These are phyloP conservation scores for Spathaspora sp. DNA, from an alignment of 1,139 yeast species.

Conservation along the genomic window DNA sequence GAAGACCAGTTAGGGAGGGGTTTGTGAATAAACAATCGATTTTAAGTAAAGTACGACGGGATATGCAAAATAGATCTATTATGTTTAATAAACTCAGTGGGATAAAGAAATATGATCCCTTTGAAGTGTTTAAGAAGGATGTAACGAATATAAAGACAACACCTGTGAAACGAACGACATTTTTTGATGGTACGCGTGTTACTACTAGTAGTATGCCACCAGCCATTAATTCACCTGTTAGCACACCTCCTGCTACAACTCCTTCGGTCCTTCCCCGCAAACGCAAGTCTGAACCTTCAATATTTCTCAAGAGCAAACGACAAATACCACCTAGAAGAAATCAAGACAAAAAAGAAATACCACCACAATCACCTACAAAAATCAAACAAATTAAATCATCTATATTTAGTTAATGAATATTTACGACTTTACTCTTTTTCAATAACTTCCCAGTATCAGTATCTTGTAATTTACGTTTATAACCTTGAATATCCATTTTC, in stretches of 20 bases:
- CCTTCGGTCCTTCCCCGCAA: constrained; percentile 6
- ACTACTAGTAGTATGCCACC: not conserved
- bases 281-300: constrained; percentile 22
- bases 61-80: constrained; percentile 30
- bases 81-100: constrained; percentile 27
- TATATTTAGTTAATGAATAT: constrained; percentile 23
- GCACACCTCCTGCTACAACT: not conserved
- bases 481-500: constrained; percentile 22
- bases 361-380: constrained; percentile 15
- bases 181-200: constrained; percentile 7
- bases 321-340: constrained; percentile 9
- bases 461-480: constrained; percentile 27
- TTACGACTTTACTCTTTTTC: constrained; percentile 19
- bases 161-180: constrained; percentile 10
- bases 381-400: constrained; percentile 32
- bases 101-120: constrained; percentile 24
- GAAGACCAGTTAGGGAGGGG: constrained; percentile 14
- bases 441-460: constrained; percentile 27
- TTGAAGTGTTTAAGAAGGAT: constrained; percentile 20
- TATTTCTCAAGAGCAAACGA: constrained; percentile 22
- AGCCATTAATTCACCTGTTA: not conserved
- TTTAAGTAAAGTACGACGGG: constrained; percentile 35
- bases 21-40: constrained; percentile 26
- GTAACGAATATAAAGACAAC: not conserved
- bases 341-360: constrained; percentile 5